phyloP scores from a whole-genome alignment of 768 basidiomycete genomes.

The Leccinellum rugosiceps region DNA sequence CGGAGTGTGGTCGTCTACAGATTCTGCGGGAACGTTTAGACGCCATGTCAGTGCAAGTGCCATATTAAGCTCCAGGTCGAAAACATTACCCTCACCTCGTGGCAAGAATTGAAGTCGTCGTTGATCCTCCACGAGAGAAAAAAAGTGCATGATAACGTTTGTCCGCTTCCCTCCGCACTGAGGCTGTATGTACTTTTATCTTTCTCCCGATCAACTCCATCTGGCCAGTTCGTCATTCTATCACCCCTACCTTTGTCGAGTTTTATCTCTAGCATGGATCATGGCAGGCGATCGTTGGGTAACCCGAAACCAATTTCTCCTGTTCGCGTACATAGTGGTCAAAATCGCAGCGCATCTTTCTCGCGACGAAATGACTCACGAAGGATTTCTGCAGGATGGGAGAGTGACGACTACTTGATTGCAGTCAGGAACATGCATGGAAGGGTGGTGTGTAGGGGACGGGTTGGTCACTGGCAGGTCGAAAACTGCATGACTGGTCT shows the following conservation, averaged over 20 bases:
- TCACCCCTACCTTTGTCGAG: background rate
- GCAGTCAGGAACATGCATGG: too few species aligned
- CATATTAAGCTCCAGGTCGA: background rate
- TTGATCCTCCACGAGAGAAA: background rate
- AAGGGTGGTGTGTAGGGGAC: too few species aligned
- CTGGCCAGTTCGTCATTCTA: background rate
- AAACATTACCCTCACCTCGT: background rate
- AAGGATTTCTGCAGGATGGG: constrained; percentile 1
- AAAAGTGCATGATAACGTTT: background rate
- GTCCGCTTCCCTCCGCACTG: background rate
- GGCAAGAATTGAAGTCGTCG: background rate
- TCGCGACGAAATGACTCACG: background rate
- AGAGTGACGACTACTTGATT: too few species aligned
- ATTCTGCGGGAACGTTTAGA: background rate
- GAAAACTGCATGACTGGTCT: background rate
- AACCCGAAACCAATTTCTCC: background rate
- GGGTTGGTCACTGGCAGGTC: background rate
- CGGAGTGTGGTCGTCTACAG: background rate
- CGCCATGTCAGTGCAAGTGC: background rate
- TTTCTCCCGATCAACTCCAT: background rate
- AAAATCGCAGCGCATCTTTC: background rate
- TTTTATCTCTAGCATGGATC: background rate
- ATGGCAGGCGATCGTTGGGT: background rate
- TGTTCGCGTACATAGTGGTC: background rate
- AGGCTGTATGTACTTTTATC: background rate